Evolutionary conservation across 1,284 basidiomycete genomes (phyloP), one percentile per base, ranked within the genome.

Genomic region (Thelephora terrestris): DNA sequence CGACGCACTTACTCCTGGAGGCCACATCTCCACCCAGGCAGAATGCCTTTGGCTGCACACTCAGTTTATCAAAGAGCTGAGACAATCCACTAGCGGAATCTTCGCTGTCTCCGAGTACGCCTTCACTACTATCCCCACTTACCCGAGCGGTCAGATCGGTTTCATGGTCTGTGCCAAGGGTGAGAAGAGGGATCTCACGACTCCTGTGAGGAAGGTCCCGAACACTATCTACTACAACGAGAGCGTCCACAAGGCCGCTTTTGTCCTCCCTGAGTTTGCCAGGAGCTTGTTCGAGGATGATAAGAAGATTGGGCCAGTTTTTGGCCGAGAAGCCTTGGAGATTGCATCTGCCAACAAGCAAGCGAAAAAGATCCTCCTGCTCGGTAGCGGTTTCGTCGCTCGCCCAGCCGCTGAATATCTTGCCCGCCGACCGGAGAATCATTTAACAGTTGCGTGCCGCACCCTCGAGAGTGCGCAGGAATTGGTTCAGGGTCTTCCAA

Each of bases 11-110:
- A 75, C 85, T 47, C 86, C 87, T 3, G 93, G 91, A 45, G 95
- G 95, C 25, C 84, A 92, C 66, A 95, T 98, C 64, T 91, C 91
- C 38, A 97, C 94, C 14, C 96, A 99, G 70, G 94, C 83, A 35
- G 96, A 99, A 70, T 95, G 85, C 63, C 76, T 94, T 47, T 99
- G 96, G 95, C 70, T 98, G 42, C 96, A 99, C 69, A 77, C 98
- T 32, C 76, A 79, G 20, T 79, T 99, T 58, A 98, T 99, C 70
- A 72, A 78, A 54, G 76, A 86, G 54, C 78, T 98, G 50, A 77
- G 80, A 55, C 68, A 74, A 55, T 87, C 82, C 62, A 89, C 88
- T 46, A 75, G 78, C 55, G 71, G 74, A 50, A 72, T 98, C 54
- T 99, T 97, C 76, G 76, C 86, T 46, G 80, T 83, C 27, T 78